These are phyloP conservation scores for Knufia petricola DNA, from an alignment of 2,329 filamentous ascomycete genomes.

Conservation along the genomic window DNA sequence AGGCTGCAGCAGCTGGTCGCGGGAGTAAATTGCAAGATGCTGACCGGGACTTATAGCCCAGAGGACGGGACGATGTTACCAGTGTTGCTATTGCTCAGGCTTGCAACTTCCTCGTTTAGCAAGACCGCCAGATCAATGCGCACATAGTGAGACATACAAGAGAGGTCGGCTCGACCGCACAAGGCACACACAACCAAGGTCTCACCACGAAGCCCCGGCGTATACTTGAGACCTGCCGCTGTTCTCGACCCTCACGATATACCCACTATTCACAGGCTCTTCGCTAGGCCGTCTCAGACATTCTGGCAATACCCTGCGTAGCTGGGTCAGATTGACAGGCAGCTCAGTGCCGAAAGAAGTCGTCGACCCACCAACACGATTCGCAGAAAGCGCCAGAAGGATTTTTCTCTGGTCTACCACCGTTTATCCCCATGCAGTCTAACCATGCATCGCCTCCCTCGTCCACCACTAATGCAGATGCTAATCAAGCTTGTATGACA, in stretches of 20 bases:
- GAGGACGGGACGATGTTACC: too few species aligned
- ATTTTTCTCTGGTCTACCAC: not conserved
- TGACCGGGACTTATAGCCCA: too few species aligned
- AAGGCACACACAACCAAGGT: not conserved
- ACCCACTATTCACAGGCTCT: constrained; percentile 2
- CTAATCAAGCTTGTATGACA: constrained; percentile 5
- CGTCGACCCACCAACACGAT: not conserved
- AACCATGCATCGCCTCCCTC: constrained; percentile 3
- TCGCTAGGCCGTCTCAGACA: constrained; percentile 1
- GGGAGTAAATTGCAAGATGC: too few species aligned
- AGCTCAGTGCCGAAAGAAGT: constrained; percentile 1
- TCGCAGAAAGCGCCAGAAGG: not conserved
- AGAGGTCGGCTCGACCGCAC: not conserved
- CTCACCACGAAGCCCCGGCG: not conserved
- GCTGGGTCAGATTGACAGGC: not conserved
- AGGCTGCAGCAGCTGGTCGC: too few species aligned
- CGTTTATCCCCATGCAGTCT: not conserved
- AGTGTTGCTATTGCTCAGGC: too few species aligned
- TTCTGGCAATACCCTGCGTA: not conserved
- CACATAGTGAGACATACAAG: not conserved
- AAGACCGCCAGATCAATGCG: too few species aligned
- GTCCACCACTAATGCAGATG: constrained; percentile 1
- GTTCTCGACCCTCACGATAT: not conserved
- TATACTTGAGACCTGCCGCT: not conserved
- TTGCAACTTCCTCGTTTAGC: too few species aligned